Base-by-base conservation (phyloP, 2,329 filamentous ascomycete genomes). In the Bisporella sp. region DNA sequence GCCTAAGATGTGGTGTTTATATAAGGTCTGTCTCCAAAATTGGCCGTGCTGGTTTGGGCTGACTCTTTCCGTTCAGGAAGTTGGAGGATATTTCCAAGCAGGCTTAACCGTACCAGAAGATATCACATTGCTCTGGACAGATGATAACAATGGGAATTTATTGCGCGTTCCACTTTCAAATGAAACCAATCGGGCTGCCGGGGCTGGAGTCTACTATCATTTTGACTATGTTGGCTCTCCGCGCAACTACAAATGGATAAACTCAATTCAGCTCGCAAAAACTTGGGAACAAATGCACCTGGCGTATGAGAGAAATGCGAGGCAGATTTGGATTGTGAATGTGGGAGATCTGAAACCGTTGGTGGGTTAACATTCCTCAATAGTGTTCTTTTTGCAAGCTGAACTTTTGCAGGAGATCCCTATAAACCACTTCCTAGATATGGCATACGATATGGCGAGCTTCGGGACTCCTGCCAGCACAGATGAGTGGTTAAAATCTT, bases 141-240 rank as follows among this genome's bases (percentile, higher is more conserved):
- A 87, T 62, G 84, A 87, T 66, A 87, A 85, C 66, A 84, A 73
- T 72, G 82, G 82, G 9, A 82, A 85, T 63, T 73, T 84, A 30
- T 73, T 81, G 31, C 71, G 83, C 21, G 68, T 87, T 31, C 84
- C 84, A 4, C 65, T 80, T 12, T 69, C 66, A 1, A 76, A 79
- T 53, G 84, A 87, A 68, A 80, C 74, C 2, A 65, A 68, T n/a
- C 69, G 83, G 8, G 67, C 69, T 4, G 82, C 81, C 35, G 82
- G 83, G 29, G 35, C 8, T 37, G 84, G 83, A 59, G 37, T 49
- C 48, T 54, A 8, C 6, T 32, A 28, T 30, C 7, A 41, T 41
- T 30, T 9, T 37, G 35, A 8, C 58, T 77, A 75, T 50, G 71
- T 75, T 39, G 72, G 73, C 32, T 66, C 66, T 53, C 69, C 71